Evolutionary conservation across 2,329 filamentous ascomycete genomes (phyloP).

Genomic region (Tolypocladium amazonense): DNA sequence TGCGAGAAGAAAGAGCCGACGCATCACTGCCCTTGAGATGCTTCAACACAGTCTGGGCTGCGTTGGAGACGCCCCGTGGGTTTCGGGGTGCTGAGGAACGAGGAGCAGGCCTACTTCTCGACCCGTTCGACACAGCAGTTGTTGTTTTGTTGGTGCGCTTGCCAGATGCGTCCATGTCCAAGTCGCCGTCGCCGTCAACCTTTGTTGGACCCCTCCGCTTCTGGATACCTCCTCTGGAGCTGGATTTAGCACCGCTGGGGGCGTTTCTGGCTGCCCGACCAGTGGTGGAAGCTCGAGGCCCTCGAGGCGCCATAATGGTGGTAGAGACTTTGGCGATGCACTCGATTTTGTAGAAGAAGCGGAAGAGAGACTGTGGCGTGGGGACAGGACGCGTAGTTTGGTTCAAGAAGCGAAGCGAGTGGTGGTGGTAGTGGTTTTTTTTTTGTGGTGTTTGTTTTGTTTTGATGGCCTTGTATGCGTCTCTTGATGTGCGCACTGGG

Average conservation of each 20-base stretch:
- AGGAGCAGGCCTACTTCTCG: constrained; percentile 17
- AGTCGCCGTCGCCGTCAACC: constrained; percentile 46
- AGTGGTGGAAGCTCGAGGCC: constrained; percentile 14
- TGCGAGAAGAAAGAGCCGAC: constrained; percentile 21
- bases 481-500: not conserved
- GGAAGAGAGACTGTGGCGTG: not conserved
- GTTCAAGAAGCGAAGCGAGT: not conserved
- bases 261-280: constrained; percentile 21
- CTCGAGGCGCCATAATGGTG: constrained; percentile 22
- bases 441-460: not conserved
- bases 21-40: constrained; percentile 26
- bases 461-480: not conserved
- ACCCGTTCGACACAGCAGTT: constrained; percentile 13
- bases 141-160: constrained; percentile 22
- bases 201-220: constrained; percentile 33
- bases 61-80: constrained; percentile 21
- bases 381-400: not conserved
- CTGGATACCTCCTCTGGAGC: constrained; percentile 36
- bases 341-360: not conserved
- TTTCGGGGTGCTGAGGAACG: constrained; percentile 5
- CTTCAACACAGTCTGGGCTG: constrained; percentile 32
- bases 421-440: not conserved
- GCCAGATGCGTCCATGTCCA: constrained; percentile 41
- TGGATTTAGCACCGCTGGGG: constrained; percentile 17
- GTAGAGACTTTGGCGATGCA: not conserved